Percentiles rank a stretch among this genome's conserved stretches.
Conservation (phyloP, 2,329 filamentous ascomycete species). For the Diplodia mutila region DNA sequence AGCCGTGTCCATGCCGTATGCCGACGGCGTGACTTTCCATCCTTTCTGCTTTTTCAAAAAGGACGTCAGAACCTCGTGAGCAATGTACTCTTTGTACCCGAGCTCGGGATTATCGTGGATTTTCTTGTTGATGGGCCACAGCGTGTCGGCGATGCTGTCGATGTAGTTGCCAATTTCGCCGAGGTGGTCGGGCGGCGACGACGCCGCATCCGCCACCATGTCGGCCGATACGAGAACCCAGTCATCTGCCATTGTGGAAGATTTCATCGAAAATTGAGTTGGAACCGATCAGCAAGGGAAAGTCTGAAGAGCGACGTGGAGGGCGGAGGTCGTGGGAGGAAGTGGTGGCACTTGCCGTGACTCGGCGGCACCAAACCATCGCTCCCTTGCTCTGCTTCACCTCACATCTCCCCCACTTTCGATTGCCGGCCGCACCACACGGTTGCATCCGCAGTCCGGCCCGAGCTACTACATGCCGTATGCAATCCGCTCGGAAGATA, state of each 20-base stretch:
- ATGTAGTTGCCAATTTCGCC: conserved; percentile 45
- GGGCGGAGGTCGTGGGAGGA: not conserved
- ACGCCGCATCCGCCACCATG: not conserved
- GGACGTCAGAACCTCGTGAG: conserved; percentile 55
- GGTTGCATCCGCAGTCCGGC: conserved; percentile 12
- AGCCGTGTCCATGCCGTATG: conserved; percentile 57
- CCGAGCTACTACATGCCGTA: not conserved
- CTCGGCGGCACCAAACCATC: too few relatives aligned
- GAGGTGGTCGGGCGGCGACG: conserved; percentile 21
- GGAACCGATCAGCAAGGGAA: too few relatives aligned
- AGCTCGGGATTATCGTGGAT: conserved; percentile 59
- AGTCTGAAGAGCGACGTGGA: too few relatives aligned
- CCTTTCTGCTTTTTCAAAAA: conserved; percentile 50
- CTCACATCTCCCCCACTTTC: conserved; percentile 18
- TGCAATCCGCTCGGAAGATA: not conserved
- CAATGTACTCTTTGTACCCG: conserved; percentile 53
- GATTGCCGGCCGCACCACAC: not conserved
- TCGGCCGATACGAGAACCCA: conserved; percentile 15
- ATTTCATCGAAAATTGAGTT: not conserved
- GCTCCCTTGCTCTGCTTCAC: not conserved
- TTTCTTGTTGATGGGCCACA: conserved; percentile 54
- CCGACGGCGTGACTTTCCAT: conserved; percentile 58
- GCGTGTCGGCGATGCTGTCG: conserved; percentile 43
- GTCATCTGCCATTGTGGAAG: not conserved
- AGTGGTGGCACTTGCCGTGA: too few relatives aligned